These are phyloP conservation scores for Carpinus viminea DNA, from an alignment of 306 rosid genomes.

Conservation along the genomic window DNA sequence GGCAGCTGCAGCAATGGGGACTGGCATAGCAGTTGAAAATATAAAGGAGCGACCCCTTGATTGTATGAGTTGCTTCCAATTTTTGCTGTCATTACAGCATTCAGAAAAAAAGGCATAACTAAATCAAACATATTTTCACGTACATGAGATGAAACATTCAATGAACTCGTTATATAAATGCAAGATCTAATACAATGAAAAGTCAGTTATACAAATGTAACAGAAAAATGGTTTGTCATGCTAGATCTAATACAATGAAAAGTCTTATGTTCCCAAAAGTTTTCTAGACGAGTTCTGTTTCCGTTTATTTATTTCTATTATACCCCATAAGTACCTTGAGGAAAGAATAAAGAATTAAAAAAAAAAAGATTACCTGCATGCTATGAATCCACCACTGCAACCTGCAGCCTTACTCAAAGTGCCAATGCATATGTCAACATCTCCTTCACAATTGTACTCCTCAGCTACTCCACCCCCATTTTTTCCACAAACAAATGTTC, in stretches of 20 bases:
- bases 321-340: background rate
- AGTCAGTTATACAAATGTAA: background rate
- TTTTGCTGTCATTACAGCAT: slow-evolving; percentile 57
- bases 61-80: slow-evolving; percentile 84
- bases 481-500: slow-evolving; percentile 87
- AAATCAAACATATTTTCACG: background rate
- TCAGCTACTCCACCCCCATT: slow-evolving; percentile 98
- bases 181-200: background rate
- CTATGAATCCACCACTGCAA: slow-evolving; percentile 96
- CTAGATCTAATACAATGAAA: background rate
- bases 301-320: background rate
- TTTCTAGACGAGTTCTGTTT: background rate
- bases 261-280: background rate
- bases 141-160: slow-evolving; percentile 3
- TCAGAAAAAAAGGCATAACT: slow-evolving; percentile 27
- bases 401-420: slow-evolving; percentile 96
- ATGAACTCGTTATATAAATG: slow-evolving; percentile 1
- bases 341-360: background rate
- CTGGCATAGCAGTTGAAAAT: slow-evolving; percentile 81
- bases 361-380: slow-evolving; percentile 71
- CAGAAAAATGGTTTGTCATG: background rate
- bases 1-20: slow-evolving; percentile 87
- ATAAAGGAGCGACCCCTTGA: slow-evolving; percentile 95
- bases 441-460: slow-evolving; percentile 76
- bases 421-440: slow-evolving; percentile 85